Base-by-base conservation (phyloP, 1,139 yeast species). In the Blastobotrys petasosporus region DNA sequence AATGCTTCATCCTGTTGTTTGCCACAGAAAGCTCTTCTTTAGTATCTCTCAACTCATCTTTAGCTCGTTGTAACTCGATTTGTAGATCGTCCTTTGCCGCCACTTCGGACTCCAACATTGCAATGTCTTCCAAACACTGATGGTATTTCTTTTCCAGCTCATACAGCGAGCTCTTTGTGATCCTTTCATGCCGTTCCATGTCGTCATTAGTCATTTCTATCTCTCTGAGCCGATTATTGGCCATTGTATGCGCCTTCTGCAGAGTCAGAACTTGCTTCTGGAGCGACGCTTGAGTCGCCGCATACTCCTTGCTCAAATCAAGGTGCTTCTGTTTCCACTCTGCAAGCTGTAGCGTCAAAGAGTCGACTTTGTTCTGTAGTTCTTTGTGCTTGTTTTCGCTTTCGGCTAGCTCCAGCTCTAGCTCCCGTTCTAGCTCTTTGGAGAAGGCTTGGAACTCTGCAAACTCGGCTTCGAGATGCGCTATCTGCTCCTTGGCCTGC, bases 171-270 rank as follows among this genome's bases (percentile, higher is more conserved):
- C 62, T 54, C 45, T 61, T 52, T 4, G 63, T 57, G 38, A 62
- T 62, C 37, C 64, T 54, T 29, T 62, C 69, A 17, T 56, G 59
- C 15, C 64, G 59, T 49, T 67, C 71, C 61, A 67, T 62, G 45
- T 66, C 68, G 48, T 67, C 71, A 45, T 66, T 66, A 31, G 59
- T 63, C 58, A 64, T 61, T 50, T 67, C 71, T 8, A 65, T 63
- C 33, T 67, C 70, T n/a, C 66, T 53, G n/a, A 67, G 55, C 35
- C 58, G 54, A 13, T 52, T 47, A 37, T 53, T 59, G 5, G 63
- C 63, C 30, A 52, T 53, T 31, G 50, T 52, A 38, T 60, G 63
- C 1, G 64, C 64, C 17, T 55, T 56, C 35, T 58, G 52, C 32
- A 64, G 50, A 11, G 61, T 40, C 3, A 49, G 50, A 15, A 62